Evolutionary conservation across 2,329 filamentous ascomycete species (phyloP).

Genomic region (Colletotrichum lini): DNA sequence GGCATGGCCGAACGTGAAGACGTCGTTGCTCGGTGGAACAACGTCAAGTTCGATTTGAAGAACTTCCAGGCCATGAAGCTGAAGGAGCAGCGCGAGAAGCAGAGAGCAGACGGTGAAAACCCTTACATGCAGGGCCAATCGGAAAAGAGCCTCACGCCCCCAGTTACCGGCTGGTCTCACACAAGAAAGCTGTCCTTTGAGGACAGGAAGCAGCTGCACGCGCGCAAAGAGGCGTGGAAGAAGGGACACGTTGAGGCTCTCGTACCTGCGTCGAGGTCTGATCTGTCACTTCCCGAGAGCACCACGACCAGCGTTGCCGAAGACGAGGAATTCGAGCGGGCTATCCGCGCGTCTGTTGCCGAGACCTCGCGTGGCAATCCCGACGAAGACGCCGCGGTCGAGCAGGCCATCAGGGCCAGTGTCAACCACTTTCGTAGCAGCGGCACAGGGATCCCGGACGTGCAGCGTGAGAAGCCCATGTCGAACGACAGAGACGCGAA

Average conservation of each 20-base stretch:
- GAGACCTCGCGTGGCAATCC: slow-evolving; percentile 79
- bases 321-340: slow-evolving; percentile 77
- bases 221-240: slow-evolving; percentile 62
- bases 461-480: slow-evolving; percentile 4
- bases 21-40: slow-evolving; percentile 77
- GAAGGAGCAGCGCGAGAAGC: slow-evolving; percentile 58
- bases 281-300: slow-evolving; percentile 43
- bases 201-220: slow-evolving; percentile 65
- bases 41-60: slow-evolving; percentile 71
- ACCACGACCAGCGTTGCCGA: slow-evolving; percentile 47
- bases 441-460: slow-evolving; percentile 40
- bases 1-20: slow-evolving; percentile 72
- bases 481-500: slow-evolving; percentile 28
- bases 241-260: slow-evolving; percentile 48
- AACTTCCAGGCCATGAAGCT: slow-evolving; percentile 69
- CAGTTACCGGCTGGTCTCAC: slow-evolving; percentile 63
- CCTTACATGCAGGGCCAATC: slow-evolving; percentile 42
- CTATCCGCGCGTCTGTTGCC: slow-evolving; percentile 78
- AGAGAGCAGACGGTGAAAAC: slow-evolving; percentile 42
- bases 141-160: slow-evolving; percentile 43
- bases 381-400: slow-evolving; percentile 79
- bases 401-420: slow-evolving; percentile 81
- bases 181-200: slow-evolving; percentile 65
- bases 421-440: slow-evolving; percentile 67
- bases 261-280: slow-evolving; percentile 37